phyloP scores from a whole-genome alignment of 306 rosid genomes.

The Pyrus betulifolia region DNA sequence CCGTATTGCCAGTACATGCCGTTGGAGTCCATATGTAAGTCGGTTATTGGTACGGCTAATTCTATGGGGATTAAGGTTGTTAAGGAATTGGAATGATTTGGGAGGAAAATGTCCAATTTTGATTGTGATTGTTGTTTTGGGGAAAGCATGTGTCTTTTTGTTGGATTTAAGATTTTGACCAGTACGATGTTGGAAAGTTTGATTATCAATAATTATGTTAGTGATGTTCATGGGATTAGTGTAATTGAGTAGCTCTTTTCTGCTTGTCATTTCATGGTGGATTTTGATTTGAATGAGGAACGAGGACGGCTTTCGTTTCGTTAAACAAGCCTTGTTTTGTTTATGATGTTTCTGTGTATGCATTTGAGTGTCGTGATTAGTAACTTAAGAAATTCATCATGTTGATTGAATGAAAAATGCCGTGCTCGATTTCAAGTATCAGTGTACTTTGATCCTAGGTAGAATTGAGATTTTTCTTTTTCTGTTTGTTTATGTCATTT shows the following conservation, averaged over 20 bases:
- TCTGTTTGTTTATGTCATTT: neutral
- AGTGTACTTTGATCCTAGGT: neutral
- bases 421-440: neutral
- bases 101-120: neutral
- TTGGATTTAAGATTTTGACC: neutral
- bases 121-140: neutral
- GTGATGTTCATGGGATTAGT: neutral
- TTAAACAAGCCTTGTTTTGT: neutral
- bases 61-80: conserved; percentile 76
- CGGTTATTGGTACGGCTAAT: conserved; percentile 69
- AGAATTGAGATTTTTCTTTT: neutral
- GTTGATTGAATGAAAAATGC: neutral
- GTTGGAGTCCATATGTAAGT: conserved; percentile 65
- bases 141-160: neutral
- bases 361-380: neutral
- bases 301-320: neutral
- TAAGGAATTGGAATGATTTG: conserved; percentile 56
- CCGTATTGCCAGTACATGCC: conserved; percentile 68
- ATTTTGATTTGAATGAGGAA: neutral
- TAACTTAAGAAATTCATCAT: neutral
- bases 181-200: neutral
- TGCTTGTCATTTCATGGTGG: neutral
- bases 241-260: neutral
- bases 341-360: neutral
- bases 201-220: neutral